Evolutionary conservation across 1,139 yeast species (phyloP), one percentile per base, ranked within the genome.

Genomic region (Protomyces inouyei): DNA sequence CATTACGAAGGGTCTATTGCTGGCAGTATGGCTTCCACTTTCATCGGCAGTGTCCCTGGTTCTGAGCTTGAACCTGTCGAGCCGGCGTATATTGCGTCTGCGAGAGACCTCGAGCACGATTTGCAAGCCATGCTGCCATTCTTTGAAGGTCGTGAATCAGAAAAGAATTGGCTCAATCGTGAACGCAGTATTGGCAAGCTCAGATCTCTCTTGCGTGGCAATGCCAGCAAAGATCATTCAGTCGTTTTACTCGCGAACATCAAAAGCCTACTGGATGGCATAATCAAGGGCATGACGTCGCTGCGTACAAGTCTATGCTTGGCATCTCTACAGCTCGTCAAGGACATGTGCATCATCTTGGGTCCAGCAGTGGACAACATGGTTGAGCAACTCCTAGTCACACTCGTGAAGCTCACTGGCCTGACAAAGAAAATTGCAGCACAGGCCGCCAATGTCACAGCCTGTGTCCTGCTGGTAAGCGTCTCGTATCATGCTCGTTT

Each of bases 81-180:
- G 23, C 63, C 70, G 2, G 52, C 52, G 8, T 56, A 45, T 64
- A 72, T 73, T 0, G 51, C 69, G 8, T 72, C 78, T 0, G 72
- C 76, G 1, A 76, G 75, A 2, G 76, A 75, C 3, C 68, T 83
- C 18, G 68, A 71, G 16, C 72, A 73, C 25, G 77, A 78, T 45
- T 68, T 82, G 25, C 80, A 77, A 37, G 69, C 71, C 3, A 70
- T 82, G 71, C 61, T 74, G 14, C 67, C 75, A 0, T 74, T 74
- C 16, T 89, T 93, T 71, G 81, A 80, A n/a, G 86, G 85, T 1
- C 90, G 86, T 71, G 98, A 95, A 74, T 87, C 96, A 0, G 98
- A 95, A 72, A 81, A 80, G 67, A 93, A 93, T 72, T 93, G 99
- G 99, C 76, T 79, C 32, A 71, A 73, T 0, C 80, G 99, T 71